Evolutionary conservation across 371 early-diverging fungal species (phyloP).

Genomic region (Haplosporangium sp.): DNA sequence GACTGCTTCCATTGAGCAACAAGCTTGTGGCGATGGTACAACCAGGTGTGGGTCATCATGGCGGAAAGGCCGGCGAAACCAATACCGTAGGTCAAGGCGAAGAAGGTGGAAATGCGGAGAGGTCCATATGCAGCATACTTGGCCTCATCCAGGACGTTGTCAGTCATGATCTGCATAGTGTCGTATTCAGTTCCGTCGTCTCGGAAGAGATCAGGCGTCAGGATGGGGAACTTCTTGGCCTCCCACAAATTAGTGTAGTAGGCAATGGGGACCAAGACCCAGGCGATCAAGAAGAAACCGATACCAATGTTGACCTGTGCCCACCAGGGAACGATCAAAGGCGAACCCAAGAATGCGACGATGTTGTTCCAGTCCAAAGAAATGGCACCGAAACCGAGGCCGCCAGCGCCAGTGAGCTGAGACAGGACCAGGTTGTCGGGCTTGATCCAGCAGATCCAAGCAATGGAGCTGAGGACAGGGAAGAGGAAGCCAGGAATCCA

Average conservation of each 20-base stretch:
- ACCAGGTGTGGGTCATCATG: slow-evolving; percentile 61
- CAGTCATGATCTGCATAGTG: slow-evolving; percentile 5
- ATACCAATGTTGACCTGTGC: slow-evolving; percentile 40
- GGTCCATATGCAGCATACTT: slow-evolving; percentile 55
- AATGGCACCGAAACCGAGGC: slow-evolving; percentile 63
- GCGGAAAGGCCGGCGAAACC: slow-evolving; percentile 63
- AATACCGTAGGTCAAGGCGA: slow-evolving; percentile 61
- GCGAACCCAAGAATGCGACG: slow-evolving; percentile 67
- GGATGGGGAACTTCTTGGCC: slow-evolving; percentile 68
- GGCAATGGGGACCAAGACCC: slow-evolving; percentile 41
- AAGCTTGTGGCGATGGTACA: slow-evolving; percentile 64
- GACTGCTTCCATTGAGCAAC: slow-evolving; percentile 43
- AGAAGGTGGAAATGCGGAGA: slow-evolving; percentile 67
- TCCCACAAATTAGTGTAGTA: slow-evolving; percentile 60
- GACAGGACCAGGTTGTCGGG: slow-evolving; percentile 64
- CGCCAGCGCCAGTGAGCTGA: slow-evolving; percentile 67
- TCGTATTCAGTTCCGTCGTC: slow-evolving; percentile 67
- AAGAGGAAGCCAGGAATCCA: slow-evolving; percentile 82
- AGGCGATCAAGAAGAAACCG: slow-evolving; percentile 37
- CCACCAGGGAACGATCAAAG: slow-evolving; percentile 61
- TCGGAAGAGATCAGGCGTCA: slow-evolving; percentile 70
- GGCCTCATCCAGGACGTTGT: slow-evolving; percentile 57
- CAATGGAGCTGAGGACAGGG: slow-evolving; percentile 72
- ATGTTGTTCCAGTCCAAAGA: slow-evolving; percentile 75
- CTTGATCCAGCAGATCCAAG: slow-evolving; percentile 78